These are phyloP conservation scores for Phyllostachys edulis DNA, from an alignment of 176 grass and related monocot genomes.

Conservation along the genomic window DNA sequence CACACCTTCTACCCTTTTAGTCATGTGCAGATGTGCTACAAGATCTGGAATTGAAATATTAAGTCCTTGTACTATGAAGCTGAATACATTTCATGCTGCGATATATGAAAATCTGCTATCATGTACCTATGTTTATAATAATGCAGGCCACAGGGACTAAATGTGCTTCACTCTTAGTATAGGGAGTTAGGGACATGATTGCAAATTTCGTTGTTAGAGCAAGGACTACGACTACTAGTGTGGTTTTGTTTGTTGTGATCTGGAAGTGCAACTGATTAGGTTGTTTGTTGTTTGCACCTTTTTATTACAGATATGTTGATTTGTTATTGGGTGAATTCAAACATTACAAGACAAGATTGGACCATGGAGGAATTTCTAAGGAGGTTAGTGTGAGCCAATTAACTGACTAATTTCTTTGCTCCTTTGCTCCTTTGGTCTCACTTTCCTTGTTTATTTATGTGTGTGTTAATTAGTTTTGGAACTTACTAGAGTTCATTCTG, in stretches of 20 bases:
- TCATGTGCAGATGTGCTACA: constrained; percentile 3
- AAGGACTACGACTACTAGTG: neutral
- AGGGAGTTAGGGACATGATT: constrained; percentile 12
- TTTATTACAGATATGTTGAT: constrained; percentile 80
- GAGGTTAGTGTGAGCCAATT: constrained; percentile 51
- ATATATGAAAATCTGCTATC: neutral
- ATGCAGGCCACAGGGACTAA: neutral
- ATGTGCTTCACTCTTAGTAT: constrained; percentile 4
- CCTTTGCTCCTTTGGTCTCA: constrained; percentile 5
- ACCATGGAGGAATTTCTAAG: constrained; percentile 85
- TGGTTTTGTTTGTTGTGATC: constrained; percentile 7
- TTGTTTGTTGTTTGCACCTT: constrained; percentile 20
- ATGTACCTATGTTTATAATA: neutral
- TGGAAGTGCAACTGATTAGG: neutral
- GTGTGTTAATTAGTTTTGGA: constrained; percentile 5
- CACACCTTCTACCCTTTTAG: neutral
- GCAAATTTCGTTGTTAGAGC: neutral
- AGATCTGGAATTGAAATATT: neutral
- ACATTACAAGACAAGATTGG: constrained; percentile 96
- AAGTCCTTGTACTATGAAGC: neutral
- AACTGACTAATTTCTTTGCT: neutral
- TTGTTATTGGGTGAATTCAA: constrained; percentile 98
- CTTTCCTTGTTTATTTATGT: constrained; percentile 14
- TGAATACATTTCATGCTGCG: constrained; percentile 12
- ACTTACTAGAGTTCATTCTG: neutral